phyloP scores from a whole-genome alignment of 2,329 filamentous ascomycete species.

The Colletotrichum cereale region DNA sequence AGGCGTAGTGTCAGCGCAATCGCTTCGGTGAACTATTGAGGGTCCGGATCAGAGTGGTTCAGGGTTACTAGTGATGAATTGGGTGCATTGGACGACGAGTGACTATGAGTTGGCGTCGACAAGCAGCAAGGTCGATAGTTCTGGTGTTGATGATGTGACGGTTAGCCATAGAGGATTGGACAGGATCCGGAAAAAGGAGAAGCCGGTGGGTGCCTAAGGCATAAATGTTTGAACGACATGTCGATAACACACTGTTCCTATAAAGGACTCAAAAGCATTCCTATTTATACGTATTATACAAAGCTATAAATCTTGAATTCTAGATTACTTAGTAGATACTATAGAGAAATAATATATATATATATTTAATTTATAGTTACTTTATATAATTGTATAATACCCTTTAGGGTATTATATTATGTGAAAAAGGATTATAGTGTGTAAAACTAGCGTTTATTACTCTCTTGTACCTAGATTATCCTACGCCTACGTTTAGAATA shows the following conservation, averaged over 20 bases:
- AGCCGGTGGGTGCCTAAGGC: background rate
- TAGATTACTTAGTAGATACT: no score
- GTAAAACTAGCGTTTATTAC: no score
- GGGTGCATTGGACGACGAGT: background rate
- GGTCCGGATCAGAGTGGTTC: background rate
- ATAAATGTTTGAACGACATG: background rate
- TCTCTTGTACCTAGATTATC: no score
- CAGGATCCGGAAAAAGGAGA: background rate
- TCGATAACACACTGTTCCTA: background rate
- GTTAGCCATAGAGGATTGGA: background rate
- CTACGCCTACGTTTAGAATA: no score
- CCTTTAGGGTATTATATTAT: no score
- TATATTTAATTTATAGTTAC: no score
- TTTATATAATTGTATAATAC: no score
- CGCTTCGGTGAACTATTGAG: background rate
- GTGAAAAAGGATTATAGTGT: no score
- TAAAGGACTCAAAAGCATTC: no score
- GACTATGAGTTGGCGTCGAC: background rate
- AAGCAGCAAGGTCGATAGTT: background rate
- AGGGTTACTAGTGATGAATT: background rate
- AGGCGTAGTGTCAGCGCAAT: slow-evolving; percentile 1
- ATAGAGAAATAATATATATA: no score
- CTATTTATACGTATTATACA: no score
- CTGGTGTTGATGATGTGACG: background rate
- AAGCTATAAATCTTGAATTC: no score